These are phyloP conservation scores for Xylariales sp. DNA, from an alignment of 2,329 filamentous ascomycete genomes.

Conservation along the genomic window DNA sequence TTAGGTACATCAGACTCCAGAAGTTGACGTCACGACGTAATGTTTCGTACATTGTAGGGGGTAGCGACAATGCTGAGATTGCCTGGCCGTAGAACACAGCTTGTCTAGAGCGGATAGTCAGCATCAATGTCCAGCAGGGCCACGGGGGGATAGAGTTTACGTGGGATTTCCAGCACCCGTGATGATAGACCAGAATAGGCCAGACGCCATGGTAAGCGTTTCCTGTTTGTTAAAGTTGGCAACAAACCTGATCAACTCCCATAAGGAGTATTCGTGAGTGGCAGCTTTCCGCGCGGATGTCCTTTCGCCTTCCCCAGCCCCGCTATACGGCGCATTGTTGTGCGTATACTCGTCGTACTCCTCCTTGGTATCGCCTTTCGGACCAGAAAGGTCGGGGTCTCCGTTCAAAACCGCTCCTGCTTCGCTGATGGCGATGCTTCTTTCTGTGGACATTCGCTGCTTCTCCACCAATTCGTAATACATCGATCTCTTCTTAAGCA, in stretches of 20 bases:
- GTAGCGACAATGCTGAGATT: slow-evolving; percentile 23
- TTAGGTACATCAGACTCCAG: slow-evolving; percentile 84
- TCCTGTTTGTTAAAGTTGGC: slow-evolving; percentile 73
- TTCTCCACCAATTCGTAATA: background rate
- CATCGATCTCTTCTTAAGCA: background rate
- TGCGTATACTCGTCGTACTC: background rate
- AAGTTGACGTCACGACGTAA: slow-evolving; percentile 66
- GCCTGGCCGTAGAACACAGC: slow-evolving; percentile 9
- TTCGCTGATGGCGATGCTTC: background rate
- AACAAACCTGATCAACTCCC: slow-evolving; percentile 74
- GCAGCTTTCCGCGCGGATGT: slow-evolving; percentile 25
- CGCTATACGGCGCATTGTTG: too few relatives aligned
- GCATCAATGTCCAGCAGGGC: slow-evolving; percentile 64
- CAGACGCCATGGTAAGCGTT: slow-evolving; percentile 65
- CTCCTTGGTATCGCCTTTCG: too few relatives aligned
- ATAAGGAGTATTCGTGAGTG: slow-evolving; percentile 60
- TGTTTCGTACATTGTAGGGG: slow-evolving; percentile 43
- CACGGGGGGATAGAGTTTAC: slow-evolving; percentile 78
- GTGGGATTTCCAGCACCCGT: slow-evolving; percentile 76
- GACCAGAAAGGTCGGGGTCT: too few relatives aligned
- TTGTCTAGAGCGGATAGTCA: background rate
- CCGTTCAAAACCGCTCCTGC: too few relatives aligned
- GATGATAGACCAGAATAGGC: slow-evolving; percentile 68
- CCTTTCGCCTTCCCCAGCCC: too few relatives aligned
- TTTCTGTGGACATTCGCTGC: background rate